A percentile compares a stretch with the other conserved stretches of the same genome.
phyloP scores from a whole-genome alignment of 169 alveolate genomes.

The Prorocentrum cordatum region DNA sequence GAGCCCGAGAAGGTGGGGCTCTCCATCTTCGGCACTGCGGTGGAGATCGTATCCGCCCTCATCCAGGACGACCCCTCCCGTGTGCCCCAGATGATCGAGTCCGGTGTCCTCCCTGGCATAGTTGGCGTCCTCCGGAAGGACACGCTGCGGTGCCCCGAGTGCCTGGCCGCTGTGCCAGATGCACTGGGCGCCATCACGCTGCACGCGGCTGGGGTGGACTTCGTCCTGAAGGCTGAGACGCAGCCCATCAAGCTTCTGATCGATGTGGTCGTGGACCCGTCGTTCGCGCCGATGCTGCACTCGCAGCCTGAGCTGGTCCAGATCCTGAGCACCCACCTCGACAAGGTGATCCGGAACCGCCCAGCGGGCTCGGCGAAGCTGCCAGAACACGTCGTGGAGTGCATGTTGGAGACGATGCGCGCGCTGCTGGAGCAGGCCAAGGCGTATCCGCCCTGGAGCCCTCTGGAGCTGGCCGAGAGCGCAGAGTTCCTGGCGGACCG shows the following conservation, averaged over 20 bases:
- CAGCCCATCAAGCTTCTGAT: slow-evolving; percentile 33
- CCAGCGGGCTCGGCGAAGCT: slow-evolving; percentile 36
- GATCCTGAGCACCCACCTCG: slow-evolving; percentile 59
- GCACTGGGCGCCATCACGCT: slow-evolving; percentile 28
- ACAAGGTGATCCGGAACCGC: slow-evolving; percentile 44
- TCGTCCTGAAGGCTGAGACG: slow-evolving; percentile 33
- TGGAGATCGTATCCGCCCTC: slow-evolving; percentile 45
- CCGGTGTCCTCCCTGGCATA: slow-evolving; percentile 45
- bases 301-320: slow-evolving; percentile 33
- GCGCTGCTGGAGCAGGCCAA: slow-evolving; percentile 23
- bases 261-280: slow-evolving; percentile 22
- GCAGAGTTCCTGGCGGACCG: slow-evolving; percentile 32
- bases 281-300: slow-evolving; percentile 30
- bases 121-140: slow-evolving; percentile 37
- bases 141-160: slow-evolving; percentile 20
- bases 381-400: slow-evolving; percentile 35
- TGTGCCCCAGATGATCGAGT: slow-evolving; percentile 56
- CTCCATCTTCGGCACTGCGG: slow-evolving; percentile 49
- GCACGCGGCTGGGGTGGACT: slow-evolving; percentile 21
- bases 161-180: slow-evolving; percentile 30
- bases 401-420: slow-evolving; percentile 21
- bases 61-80: slow-evolving; percentile 53
- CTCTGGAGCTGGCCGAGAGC: slow-evolving; percentile 13
- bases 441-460: slow-evolving; percentile 42
- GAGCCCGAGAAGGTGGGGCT: slow-evolving; percentile 46